phyloP scores from a whole-genome alignment of 2,329 filamentous ascomycete genomes.

The Botrytis cinerea region DNA sequence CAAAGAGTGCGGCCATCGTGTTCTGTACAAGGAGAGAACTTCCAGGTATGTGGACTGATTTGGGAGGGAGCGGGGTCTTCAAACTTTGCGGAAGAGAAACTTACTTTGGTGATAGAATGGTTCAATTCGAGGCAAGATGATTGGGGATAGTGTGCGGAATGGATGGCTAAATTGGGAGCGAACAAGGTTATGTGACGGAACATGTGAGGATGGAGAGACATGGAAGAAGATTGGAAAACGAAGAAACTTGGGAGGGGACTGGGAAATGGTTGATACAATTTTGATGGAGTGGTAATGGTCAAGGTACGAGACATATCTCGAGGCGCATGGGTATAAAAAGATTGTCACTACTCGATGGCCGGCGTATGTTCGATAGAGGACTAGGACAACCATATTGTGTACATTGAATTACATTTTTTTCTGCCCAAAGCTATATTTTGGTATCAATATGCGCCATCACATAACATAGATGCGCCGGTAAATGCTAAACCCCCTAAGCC shows the following conservation, averaged over 20 bases:
- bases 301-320: conserved; percentile 19
- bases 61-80: background rate
- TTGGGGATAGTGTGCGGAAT: background rate
- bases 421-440: conserved; percentile 11
- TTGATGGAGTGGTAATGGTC: conserved; percentile 15
- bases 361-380: conserved; percentile 12
- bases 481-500: conserved; percentile 37
- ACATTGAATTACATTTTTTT: conserved; percentile 14
- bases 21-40: conserved; percentile 96
- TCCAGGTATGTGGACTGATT: conserved; percentile 69
- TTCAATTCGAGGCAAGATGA: conserved; percentile 95
- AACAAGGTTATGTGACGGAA: background rate
- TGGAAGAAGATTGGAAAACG: conserved; percentile 11
- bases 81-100: background rate
- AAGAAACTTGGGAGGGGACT: conserved; percentile 1
- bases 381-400: conserved; percentile 9
- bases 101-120: conserved; percentile 66
- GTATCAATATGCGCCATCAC: conserved; percentile 19
- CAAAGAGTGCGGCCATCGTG: conserved; percentile 90
- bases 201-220: conserved; percentile 4
- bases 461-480: conserved; percentile 40
- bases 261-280: conserved; percentile 9
- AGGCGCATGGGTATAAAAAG: conserved; percentile 25
- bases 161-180: background rate
- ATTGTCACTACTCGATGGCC: conserved; percentile 18